Evolutionary conservation across 1,284 basidiomycete species (phyloP).

Genomic region (Fomitiporia mediterranea): DNA sequence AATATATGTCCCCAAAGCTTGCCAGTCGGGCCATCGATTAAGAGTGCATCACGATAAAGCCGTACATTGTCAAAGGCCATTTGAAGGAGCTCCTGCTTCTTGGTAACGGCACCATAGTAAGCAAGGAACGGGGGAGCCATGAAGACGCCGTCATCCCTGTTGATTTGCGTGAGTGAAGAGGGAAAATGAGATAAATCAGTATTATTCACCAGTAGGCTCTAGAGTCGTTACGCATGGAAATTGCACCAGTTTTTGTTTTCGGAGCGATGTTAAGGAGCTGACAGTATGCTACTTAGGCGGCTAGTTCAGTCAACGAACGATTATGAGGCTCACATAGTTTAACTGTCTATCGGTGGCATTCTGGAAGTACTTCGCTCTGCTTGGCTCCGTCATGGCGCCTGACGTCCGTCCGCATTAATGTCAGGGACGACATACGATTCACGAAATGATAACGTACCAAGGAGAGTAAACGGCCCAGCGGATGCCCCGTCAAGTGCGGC

Average conservation of each 20-base stretch:
- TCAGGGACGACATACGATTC: background rate
- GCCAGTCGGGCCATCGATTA: conserved; percentile 32
- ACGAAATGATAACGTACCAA: conserved; percentile 24
- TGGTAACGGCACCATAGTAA: conserved; percentile 44
- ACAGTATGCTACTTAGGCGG: background rate
- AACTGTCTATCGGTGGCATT: conserved; percentile 25
- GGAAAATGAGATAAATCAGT: conserved; percentile 7
- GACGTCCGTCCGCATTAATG: background rate
- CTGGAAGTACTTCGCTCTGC: conserved; percentile 24
- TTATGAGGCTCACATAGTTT: conserved; percentile 24
- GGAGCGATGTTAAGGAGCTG: conserved; percentile 40
- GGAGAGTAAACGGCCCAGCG: conserved; percentile 26
- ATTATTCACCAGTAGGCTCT: conserved; percentile 40
- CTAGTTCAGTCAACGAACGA: background rate
- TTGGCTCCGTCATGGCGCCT: conserved; percentile 26
- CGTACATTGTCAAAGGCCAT: conserved; percentile 44
- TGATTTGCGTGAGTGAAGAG: conserved; percentile 1
- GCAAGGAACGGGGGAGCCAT: conserved; percentile 63
- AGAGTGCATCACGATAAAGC: conserved; percentile 40
- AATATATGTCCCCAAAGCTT: conserved; percentile 46
- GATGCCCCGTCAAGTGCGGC: conserved; percentile 32
- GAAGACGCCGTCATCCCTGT: conserved; percentile 54
- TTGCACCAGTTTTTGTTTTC: conserved; percentile 44
- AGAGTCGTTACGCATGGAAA: conserved; percentile 43
- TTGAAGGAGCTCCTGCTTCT: conserved; percentile 38